These are phyloP conservation scores for Fusarium verticillioides DNA, from an alignment of 2,329 filamentous ascomycete genomes.

Conservation along the genomic window DNA sequence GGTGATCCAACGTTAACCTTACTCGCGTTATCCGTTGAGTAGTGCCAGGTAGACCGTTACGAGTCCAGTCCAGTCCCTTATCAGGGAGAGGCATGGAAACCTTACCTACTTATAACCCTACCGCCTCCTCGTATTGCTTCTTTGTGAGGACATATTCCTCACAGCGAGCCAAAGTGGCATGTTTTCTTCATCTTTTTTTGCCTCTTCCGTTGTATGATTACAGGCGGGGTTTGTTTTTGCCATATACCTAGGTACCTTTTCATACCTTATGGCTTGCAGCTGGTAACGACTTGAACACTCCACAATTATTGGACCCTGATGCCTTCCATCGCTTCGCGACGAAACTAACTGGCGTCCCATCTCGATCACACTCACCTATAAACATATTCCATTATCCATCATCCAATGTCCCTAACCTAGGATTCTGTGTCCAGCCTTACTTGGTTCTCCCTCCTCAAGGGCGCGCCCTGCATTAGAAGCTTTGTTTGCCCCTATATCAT, in stretches of 20 bases:
- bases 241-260: no score
- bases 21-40: slow-evolving; percentile 13
- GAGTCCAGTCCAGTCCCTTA: neutral
- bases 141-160: neutral
- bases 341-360: neutral
- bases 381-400: neutral
- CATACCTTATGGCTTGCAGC: neutral
- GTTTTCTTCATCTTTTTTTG: neutral
- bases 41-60: neutral
- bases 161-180: neutral
- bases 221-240: neutral
- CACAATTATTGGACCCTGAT: slow-evolving; percentile 23
- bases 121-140: neutral
- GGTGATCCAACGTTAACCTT: slow-evolving; percentile 25
- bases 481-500: neutral
- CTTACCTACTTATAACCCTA: slow-evolving; percentile 8
- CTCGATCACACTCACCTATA: neutral
- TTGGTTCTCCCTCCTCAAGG: neutral
- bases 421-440: neutral
- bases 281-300: neutral
- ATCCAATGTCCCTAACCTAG: neutral
- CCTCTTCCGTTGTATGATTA: neutral
- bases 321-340: slow-evolving; percentile 6
- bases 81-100: neutral
- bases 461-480: neutral